Percentiles rank a stretch among this genome's conserved stretches.
These are phyloP conservation scores for Saccharomyces hybrid DNA, from an alignment of 1,139 yeast genomes.

Conservation along the genomic window DNA sequence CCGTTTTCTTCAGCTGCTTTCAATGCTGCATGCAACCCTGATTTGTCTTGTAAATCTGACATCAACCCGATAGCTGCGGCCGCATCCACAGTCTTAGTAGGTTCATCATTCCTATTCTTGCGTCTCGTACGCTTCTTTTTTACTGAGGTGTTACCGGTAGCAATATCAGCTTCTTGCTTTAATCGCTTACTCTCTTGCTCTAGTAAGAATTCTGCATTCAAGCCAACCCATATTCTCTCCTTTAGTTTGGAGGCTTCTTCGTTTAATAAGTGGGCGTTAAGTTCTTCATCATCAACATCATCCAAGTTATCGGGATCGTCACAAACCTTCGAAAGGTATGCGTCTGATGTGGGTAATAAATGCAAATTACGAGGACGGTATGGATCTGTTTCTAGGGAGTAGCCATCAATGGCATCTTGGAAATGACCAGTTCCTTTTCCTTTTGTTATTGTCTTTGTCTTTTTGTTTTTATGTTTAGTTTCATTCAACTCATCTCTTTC, in stretches of 20 bases:
- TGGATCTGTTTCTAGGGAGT: slow-evolving; percentile 31
- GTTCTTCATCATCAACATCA: slow-evolving; percentile 79
- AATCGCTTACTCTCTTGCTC: slow-evolving; percentile 82
- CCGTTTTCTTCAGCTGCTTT: slow-evolving; percentile 40
- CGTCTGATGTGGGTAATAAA: slow-evolving; percentile 48
- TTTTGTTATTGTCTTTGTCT: too few relatives aligned
- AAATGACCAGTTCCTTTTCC: slow-evolving; percentile 6
- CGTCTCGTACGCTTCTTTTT: slow-evolving; percentile 36
- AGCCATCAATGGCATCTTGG: slow-evolving; percentile 30
- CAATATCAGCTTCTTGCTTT: slow-evolving; percentile 78
- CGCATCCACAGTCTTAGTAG: slow-evolving; percentile 7
- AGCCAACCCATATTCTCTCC: slow-evolving; percentile 80
- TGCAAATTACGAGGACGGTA: slow-evolving; percentile 52
- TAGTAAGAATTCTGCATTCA: slow-evolving; percentile 75
- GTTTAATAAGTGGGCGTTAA: slow-evolving; percentile 50
- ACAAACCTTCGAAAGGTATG: slow-evolving; percentile 45
- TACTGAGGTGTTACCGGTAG: slow-evolving; percentile 64
- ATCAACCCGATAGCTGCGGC: slow-evolving; percentile 15
- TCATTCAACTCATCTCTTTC: too few relatives aligned
- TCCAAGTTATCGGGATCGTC: slow-evolving; percentile 58
- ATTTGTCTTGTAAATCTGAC: slow-evolving; percentile 23
- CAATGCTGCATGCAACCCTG: slow-evolving; percentile 32
- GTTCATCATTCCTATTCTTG: slow-evolving; percentile 12
- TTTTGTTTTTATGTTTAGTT: too few relatives aligned
- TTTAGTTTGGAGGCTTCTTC: slow-evolving; percentile 63